Conservation (phyloP, 768 basidiomycete genomes). For the Rhizopogon vinicolor region DNA sequence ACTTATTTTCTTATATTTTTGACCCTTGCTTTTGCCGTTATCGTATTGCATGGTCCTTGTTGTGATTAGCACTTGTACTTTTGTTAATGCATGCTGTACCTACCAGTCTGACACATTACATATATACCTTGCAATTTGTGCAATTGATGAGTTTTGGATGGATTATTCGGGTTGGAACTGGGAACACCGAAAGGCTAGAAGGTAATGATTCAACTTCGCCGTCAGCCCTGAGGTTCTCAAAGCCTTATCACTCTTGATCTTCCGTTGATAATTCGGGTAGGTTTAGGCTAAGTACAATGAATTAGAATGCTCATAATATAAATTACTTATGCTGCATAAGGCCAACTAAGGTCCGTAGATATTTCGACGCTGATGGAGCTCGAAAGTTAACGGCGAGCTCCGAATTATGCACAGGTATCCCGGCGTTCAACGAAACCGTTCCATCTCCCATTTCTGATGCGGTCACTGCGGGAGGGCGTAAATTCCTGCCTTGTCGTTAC, state of each 20-base stretch:
- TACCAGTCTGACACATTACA: neutral
- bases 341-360: too few species aligned
- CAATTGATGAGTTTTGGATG: too few species aligned
- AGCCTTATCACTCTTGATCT: neutral
- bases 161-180: neutral
- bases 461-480: neutral
- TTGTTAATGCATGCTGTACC: conserved; percentile 5
- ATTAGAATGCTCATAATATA: neutral
- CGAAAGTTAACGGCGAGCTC: too few species aligned
- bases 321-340: too few species aligned
- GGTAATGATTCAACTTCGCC: neutral
- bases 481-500: neutral
- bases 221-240: conserved; percentile 6
- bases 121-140: neutral
- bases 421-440: neutral
- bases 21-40: conserved; percentile 17
- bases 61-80: conserved; percentile 26
- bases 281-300: neutral
- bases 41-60: conserved; percentile 22
- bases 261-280: neutral
- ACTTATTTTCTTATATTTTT: conserved; percentile 24
- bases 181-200: neutral
- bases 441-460: neutral
- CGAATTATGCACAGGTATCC: neutral
- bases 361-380: too few species aligned